Evolutionary conservation across 306 rosid species (phyloP), one percentile per base, ranked within the genome.

Genomic region (Cucumis melo): DNA sequence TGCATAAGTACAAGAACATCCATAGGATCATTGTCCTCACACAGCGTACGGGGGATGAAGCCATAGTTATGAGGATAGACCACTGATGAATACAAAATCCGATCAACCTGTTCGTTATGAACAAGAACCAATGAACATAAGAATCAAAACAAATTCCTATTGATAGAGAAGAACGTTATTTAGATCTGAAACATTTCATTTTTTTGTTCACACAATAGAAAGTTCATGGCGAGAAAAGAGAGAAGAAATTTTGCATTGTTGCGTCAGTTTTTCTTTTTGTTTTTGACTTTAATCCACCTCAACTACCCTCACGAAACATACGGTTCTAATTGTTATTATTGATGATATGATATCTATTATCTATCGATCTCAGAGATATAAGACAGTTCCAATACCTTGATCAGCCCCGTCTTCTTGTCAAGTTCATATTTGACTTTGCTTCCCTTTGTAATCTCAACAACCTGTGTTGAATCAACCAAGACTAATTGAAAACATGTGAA

Each of bases 31-130:
- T 94, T 94, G 87, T 94, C 99, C 88, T 94, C 99, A 39, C 99
- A 94, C 51, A 94, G 80, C 42, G 97, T 92, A 73, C 96, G 93
- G 72, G 99, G 96, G 57, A 94, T 88, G 77, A 94, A 94, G 64
- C 99, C 99, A 23, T 94, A 92, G 82, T 94, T 94, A 79, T 94
- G 96, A 77, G 99, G 97, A 82, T 94, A 94, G 76, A 94, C 99
- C 44, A 94, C 93, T 0, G 96, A 94, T 0, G 99, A 90, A 75
- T 94, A 94, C 87, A 94, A 77, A 84, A 94, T 77, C 12, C 97
- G 92, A 84, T 94, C 99, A 46, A 94, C 99, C 97, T 92, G 85
- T 72, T 34, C 82, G 42, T 24, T 80, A 75, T 75, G 78, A 39
- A 80, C 78, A 74, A 42, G 48, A 75, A 21, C 78, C 24, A 7